Evolutionary conservation across 2,329 filamentous ascomycete species (phyloP).

Genomic region (Stagonosporopsis cucurbitacearum): DNA sequence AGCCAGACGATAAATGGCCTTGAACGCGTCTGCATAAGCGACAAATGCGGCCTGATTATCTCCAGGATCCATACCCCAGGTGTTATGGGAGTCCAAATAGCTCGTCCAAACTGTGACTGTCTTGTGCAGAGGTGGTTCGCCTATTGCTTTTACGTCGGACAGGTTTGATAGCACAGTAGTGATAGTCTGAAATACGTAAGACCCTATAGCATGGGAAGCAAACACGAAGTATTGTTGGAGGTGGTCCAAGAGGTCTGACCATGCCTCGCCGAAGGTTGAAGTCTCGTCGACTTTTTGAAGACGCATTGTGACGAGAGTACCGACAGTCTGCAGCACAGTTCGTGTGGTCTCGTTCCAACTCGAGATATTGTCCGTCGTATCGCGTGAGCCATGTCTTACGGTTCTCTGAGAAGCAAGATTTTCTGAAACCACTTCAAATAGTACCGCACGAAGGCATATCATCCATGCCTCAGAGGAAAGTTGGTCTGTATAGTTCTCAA

Average conservation of each 20-base stretch:
- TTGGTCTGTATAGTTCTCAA: constrained; percentile 87
- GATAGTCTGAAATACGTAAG: constrained; percentile 52
- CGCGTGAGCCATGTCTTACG: constrained; percentile 21
- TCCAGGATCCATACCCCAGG: constrained; percentile 30
- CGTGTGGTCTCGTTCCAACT: constrained; percentile 52
- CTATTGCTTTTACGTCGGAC: constrained; percentile 29
- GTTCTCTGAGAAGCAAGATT: constrained; percentile 53
- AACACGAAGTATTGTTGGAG: constrained; percentile 62
- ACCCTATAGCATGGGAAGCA: constrained; percentile 50
- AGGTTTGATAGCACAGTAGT: constrained; percentile 48
- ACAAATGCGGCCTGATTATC: constrained; percentile 80
- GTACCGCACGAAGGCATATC: constrained; percentile 78
- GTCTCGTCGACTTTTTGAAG: constrained; percentile 73
- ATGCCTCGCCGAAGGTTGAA: constrained; percentile 72
- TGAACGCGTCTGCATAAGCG: constrained; percentile 79
- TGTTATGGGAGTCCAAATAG: constrained; percentile 40
- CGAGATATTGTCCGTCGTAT: constrained; percentile 28
- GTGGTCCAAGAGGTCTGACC: constrained; percentile 74
- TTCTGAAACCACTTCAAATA: constrained; percentile 77
- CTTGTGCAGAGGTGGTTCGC: constrained; percentile 36
- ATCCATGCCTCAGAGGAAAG: constrained; percentile 81
- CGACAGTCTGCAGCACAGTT: constrained; percentile 46
- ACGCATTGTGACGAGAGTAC: constrained; percentile 73
- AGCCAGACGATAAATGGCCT: constrained; percentile 79
- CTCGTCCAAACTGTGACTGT: constrained; percentile 45